phyloP scores from a whole-genome alignment of 768 basidiomycete genomes.

The Phanerochaete carnosa region DNA sequence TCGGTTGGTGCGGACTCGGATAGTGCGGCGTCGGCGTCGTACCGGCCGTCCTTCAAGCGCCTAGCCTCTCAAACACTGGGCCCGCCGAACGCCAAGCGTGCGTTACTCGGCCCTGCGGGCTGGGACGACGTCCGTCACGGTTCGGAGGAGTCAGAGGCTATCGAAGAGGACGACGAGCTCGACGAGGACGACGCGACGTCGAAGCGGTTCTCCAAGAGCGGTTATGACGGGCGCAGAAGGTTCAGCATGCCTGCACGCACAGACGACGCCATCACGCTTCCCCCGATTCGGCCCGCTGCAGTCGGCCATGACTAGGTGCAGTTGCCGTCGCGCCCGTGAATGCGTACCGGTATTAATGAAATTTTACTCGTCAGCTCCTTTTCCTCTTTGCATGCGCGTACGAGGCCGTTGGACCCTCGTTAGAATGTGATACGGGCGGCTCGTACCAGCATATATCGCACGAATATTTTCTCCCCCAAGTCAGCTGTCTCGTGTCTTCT shows the following conservation, averaged over 20 bases:
- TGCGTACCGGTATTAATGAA: neutral
- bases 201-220: neutral
- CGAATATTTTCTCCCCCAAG: neutral
- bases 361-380: neutral
- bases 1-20: constrained; percentile 28
- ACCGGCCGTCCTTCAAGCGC: constrained; percentile 68
- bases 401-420: neutral
- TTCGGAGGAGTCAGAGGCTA: neutral
- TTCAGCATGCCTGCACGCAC: constrained; percentile 5
- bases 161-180: constrained; percentile 4
- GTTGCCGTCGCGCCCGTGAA: neutral
- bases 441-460: neutral
- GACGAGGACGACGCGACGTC: neutral
- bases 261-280: constrained; percentile 3
- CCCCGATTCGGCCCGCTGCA: neutral
- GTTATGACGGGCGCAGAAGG: neutral
- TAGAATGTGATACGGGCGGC: neutral
- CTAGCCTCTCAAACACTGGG: constrained; percentile 72
- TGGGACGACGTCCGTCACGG: constrained; percentile 29
- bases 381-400: neutral
- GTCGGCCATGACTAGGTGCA: neutral
- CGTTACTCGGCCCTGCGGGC: constrained; percentile 34
- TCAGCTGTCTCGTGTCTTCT: neutral
- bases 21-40: constrained; percentile 19
- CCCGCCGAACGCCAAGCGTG: constrained; percentile 53